phyloP scores from a whole-genome alignment of 768 basidiomycete species.

The Auricularia sp. region DNA sequence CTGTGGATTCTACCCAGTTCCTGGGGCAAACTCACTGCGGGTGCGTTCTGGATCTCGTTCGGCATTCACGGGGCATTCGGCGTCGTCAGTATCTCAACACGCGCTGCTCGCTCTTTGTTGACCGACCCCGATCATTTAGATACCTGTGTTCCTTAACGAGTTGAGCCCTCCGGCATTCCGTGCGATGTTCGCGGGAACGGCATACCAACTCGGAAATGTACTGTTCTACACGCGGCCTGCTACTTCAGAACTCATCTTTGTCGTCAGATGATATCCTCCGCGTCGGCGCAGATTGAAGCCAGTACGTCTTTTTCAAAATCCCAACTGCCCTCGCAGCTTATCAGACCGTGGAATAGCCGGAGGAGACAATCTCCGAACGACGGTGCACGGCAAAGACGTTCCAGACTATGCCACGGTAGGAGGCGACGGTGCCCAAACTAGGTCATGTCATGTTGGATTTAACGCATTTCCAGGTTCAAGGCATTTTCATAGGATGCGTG shows the following conservation, averaged over 20 bases:
- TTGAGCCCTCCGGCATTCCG: conserved; percentile 84
- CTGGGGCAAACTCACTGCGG: conserved; percentile 63
- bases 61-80: conserved; percentile 91
- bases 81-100: conserved; percentile 34
- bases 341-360: conserved; percentile 34
- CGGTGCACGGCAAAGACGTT: conserved; percentile 31
- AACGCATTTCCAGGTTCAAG: conserved; percentile 35
- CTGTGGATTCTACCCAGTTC: conserved; percentile 73
- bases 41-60: conserved; percentile 80
- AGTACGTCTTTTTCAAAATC: conserved; percentile 21
- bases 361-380: conserved; percentile 45
- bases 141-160: conserved; percentile 75
- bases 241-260: neutral
- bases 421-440: neutral
- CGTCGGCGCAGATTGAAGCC: conserved; percentile 74
- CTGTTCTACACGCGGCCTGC: conserved; percentile 4
- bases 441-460: neutral
- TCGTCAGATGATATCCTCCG: conserved; percentile 51
- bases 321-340: too few relatives aligned
- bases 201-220: conserved; percentile 73
- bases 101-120: too few relatives aligned
- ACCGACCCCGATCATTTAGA: conserved; percentile 17
- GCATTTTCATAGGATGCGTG: conserved; percentile 79
- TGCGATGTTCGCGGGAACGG: conserved; percentile 77
- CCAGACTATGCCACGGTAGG: conserved; percentile 63